These are phyloP conservation scores for Globisporangium alternatum DNA, from an alignment of 352 stramenopile species.

Conservation along the genomic window DNA sequence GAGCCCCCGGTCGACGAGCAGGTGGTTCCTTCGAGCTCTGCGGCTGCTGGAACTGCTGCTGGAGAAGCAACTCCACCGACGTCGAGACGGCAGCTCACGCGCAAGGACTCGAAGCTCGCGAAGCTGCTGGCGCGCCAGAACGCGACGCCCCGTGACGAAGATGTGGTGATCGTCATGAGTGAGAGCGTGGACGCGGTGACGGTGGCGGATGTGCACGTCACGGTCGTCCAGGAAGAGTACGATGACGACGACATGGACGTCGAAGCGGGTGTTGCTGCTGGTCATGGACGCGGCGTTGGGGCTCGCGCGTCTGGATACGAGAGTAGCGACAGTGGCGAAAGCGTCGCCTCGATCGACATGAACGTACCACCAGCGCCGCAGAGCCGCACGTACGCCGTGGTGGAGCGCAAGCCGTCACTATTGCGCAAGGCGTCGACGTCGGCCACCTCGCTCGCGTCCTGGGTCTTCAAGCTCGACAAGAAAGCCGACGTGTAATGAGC, in stretches of 20 bases:
- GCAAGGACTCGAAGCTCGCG: conserved; percentile 30
- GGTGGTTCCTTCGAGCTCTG: neutral
- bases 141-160: conserved; percentile 27
- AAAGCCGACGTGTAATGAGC: neutral
- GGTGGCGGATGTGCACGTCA: conserved; percentile 2
- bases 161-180: conserved; percentile 32
- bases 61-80: conserved; percentile 40
- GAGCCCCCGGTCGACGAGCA: conserved; percentile 8
- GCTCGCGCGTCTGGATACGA: neutral
- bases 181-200: conserved; percentile 15
- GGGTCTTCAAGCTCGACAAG: conserved; percentile 18
- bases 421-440: conserved; percentile 20
- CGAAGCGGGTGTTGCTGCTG: neutral
- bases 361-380: neutral
- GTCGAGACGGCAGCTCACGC: conserved; percentile 33
- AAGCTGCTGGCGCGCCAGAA: conserved; percentile 28
- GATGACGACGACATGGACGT: neutral
- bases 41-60: conserved; percentile 20
- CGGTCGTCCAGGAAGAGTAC: conserved; percentile 1
- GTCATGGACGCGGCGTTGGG: neutral
- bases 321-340: neutral
- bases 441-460: conserved; percentile 18
- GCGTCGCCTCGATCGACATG: neutral
- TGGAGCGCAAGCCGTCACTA: conserved; percentile 16
- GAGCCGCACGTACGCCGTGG: conserved; percentile 18